A percentile compares a stretch with the other conserved stretches of the same genome.
Evolutionary conservation across 164 flowering plant genomes (phyloP).

Genomic region (Berberis thunbergii): DNA sequence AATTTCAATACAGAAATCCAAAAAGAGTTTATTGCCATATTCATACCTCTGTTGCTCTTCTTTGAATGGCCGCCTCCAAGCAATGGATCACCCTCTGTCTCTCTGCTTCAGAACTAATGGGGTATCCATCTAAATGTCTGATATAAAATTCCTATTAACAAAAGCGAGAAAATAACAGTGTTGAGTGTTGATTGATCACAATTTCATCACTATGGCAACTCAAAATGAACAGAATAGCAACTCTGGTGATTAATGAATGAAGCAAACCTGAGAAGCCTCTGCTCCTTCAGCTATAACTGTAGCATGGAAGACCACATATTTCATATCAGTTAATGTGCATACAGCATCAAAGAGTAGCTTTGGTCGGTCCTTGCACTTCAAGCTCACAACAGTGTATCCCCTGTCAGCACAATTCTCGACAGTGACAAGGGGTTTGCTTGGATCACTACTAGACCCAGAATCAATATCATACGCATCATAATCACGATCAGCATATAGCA

Average conservation of each 20-base stretch:
- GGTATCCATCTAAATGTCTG: constrained; percentile 79
- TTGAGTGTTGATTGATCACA: not conserved
- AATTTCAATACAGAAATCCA: not conserved
- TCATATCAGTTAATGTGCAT: constrained; percentile 93
- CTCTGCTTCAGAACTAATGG: constrained; percentile 88
- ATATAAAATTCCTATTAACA: constrained; percentile 67
- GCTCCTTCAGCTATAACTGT: constrained; percentile 75
- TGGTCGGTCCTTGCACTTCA: constrained; percentile 73
- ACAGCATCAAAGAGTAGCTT: constrained; percentile 89
- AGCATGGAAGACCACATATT: constrained; percentile 84
- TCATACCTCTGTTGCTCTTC: constrained; percentile 75
- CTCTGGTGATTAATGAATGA: not conserved
- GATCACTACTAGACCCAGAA: constrained; percentile 21
- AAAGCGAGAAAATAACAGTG: not conserved
- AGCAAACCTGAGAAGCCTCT: constrained; percentile 72
- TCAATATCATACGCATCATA: constrained; percentile 34
- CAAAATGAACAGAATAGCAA: too few relatives aligned
- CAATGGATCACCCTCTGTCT: constrained; percentile 73
- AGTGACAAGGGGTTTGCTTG: constrained; percentile 45
- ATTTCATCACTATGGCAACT: too few relatives aligned
- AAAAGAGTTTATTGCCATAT: not conserved
- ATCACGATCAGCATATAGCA: constrained; percentile 95
- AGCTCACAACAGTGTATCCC: constrained; percentile 69
- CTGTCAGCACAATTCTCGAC: constrained; percentile 63
- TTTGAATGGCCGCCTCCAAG: constrained; percentile 75